Evolutionary conservation across 257 asterid genomes (phyloP).

Genomic region (Paulownia fortunei): DNA sequence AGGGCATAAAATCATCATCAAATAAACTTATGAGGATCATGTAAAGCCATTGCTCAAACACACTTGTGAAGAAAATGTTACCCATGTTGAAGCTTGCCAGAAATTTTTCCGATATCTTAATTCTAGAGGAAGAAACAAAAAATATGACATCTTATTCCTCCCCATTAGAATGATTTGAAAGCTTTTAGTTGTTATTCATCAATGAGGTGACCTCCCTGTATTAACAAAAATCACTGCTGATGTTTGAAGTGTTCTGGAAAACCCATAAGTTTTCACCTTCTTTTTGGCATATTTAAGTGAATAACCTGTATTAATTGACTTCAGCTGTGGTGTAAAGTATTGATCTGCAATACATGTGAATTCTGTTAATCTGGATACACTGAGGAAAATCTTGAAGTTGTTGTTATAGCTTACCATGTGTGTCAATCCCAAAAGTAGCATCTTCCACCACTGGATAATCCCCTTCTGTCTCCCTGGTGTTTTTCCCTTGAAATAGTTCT

Average conservation of each 20-base stretch:
- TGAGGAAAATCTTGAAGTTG: not conserved
- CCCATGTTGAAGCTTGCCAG: not conserved
- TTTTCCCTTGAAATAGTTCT: too few relatives aligned
- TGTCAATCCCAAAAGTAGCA: not conserved
- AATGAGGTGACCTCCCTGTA: not conserved
- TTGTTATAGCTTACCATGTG: not conserved
- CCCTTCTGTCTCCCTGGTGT: not conserved
- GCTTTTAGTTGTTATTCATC: conserved; percentile 10
- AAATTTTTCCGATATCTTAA: not conserved
- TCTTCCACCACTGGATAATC: not conserved
- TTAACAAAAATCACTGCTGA: not conserved
- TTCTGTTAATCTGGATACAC: not conserved
- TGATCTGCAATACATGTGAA: not conserved
- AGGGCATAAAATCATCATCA: not conserved
- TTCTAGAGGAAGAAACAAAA: conserved; percentile 3
- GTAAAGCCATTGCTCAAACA: not conserved
- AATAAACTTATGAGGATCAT: not conserved
- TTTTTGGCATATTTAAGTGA: conserved; percentile 1
- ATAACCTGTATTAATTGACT: not conserved
- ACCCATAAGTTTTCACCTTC: not conserved
- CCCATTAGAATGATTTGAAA: not conserved
- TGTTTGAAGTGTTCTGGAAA: not conserved
- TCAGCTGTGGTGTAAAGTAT: not conserved
- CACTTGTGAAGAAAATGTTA: not conserved
- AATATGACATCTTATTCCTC: not conserved